Evolutionary conservation across 1,139 yeast genomes (phyloP), one percentile per base, ranked within the genome.

Genomic region (Yamadazyma mexicana): DNA sequence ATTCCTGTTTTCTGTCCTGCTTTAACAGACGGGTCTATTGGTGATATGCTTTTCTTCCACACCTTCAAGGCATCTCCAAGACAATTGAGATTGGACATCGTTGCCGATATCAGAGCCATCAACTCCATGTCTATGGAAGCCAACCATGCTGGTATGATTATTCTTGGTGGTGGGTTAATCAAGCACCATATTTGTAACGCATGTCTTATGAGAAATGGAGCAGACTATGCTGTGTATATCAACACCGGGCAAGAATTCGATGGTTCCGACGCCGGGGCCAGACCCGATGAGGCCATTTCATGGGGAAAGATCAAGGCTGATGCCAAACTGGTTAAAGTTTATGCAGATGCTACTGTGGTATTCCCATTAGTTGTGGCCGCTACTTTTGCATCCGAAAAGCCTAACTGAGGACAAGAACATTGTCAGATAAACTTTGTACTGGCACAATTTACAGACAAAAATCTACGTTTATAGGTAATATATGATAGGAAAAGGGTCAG

Each of bases 261-360:
- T 58, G 98, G 98, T 37, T 87, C 96, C 12, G 99, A 92, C 62
- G 98, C 98, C 14, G 99, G 99, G 48, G 99, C 99, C 5, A 79
- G 98, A 59, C 98, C 98, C 1, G 98, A 94, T 61, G 99, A 92
- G 67, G 98, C 98, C 20, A 85, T 92, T 39, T 86, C 96, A 34
- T 92, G 99, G 99, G 99, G 99, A 47, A 92, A 92, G 65, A 92
- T 92, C 64, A 88, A 88, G 66, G 84, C 96, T 5, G 96, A 89
- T 34, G 99, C 98, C 25, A 79, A 79, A 54, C 79, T 83, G 46
- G 95, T 89, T 43, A 92, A 92, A 68, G 92, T 92, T 34, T 92
- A 87, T 55, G 95, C 96, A 11, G 99, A 92, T 61, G 99, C 87
- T n/a, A 86, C 96, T 18, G 75, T 88, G 25, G 98, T 92, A 15